Conservation (phyloP, 140 eudicot genomes). For the Flaveria floridana region DNA sequence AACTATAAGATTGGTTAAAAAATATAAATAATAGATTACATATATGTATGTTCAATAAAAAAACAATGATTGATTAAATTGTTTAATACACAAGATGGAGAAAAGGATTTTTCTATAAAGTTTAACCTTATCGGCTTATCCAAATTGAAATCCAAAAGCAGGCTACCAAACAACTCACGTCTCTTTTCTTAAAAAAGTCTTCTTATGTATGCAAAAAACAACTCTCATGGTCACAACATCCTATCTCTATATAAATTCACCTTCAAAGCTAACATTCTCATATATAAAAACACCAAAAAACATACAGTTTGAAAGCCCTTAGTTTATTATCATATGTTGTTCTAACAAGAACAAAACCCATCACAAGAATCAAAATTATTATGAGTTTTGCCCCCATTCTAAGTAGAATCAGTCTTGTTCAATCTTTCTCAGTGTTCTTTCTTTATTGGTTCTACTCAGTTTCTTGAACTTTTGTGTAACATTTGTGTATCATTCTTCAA, state of each 20-base stretch:
- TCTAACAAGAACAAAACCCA: constrained; percentile 18
- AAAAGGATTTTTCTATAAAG: background rate
- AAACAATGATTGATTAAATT: background rate
- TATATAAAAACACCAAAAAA: background rate
- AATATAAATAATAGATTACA: too few relatives aligned
- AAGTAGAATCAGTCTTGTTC: constrained; percentile 54
- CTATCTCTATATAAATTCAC: constrained; percentile 18
- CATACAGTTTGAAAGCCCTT: constrained; percentile 9
- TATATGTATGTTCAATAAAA: background rate
- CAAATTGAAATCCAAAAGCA: constrained; percentile 22
- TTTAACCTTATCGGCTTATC: constrained; percentile 28
- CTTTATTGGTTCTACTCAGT: constrained; percentile 82
- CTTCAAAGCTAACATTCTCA: constrained; percentile 12
- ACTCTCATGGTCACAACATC: constrained; percentile 13
- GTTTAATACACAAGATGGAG: constrained; percentile 9
- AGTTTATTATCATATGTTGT: constrained; percentile 8
- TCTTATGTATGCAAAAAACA: constrained; percentile 19
- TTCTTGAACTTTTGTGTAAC: constrained; percentile 39
- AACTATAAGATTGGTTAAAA: too few relatives aligned
- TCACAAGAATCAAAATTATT: constrained; percentile 32
- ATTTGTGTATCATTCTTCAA: background rate
- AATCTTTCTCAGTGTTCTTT: constrained; percentile 82
- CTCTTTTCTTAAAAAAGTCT: constrained; percentile 24
- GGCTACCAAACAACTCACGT: constrained; percentile 36
- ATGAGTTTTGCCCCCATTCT: constrained; percentile 43